These are phyloP conservation scores for Rhodosporidiobolus odoratus DNA, from an alignment of 768 basidiomycete genomes.

Conservation along the genomic window DNA sequence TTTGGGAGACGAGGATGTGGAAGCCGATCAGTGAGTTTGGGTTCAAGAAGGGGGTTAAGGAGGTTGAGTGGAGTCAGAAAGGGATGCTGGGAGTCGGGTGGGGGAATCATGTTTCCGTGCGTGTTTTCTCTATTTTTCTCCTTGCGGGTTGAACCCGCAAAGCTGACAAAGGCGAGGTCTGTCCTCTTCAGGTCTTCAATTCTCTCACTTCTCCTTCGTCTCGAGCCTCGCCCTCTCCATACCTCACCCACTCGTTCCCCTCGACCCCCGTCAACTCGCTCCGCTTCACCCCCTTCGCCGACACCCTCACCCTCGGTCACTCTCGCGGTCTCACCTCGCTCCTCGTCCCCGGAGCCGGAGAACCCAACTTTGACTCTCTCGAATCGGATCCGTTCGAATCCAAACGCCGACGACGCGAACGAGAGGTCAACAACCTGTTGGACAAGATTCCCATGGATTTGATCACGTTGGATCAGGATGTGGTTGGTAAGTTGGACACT, in stretches of 20 bases:
- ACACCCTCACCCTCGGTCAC: slow-evolving; percentile 73
- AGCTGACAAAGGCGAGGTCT: neutral
- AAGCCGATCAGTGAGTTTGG: slow-evolving; percentile 77
- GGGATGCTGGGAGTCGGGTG: slow-evolving; percentile 75
- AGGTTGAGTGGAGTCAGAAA: slow-evolving; percentile 76
- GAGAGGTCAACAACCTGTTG: slow-evolving; percentile 80
- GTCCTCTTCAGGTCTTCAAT: slow-evolving; percentile 60
- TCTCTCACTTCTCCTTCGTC: slow-evolving; percentile 17
- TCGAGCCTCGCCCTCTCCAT: slow-evolving; percentile 50
- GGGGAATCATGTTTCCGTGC: slow-evolving; percentile 76
- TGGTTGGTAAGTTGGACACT: slow-evolving; percentile 44
- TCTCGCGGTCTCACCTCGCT: slow-evolving; percentile 71
- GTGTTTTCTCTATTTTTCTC: slow-evolving; percentile 37
- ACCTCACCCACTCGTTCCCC: slow-evolving; percentile 80
- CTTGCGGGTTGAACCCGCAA: neutral
- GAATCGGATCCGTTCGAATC: slow-evolving; percentile 96
- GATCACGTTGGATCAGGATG: slow-evolving; percentile 59
- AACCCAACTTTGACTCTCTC: slow-evolving; percentile 85
- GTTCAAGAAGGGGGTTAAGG: slow-evolving; percentile 45
- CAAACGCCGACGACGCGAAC: slow-evolving; percentile 70
- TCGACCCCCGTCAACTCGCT: slow-evolving; percentile 68
- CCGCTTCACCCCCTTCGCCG: slow-evolving; percentile 84
- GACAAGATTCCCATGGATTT: slow-evolving; percentile 95
- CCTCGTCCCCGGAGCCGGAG: slow-evolving; percentile 84
- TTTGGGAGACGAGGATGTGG: slow-evolving; percentile 98